A percentile compares a stretch with the other conserved stretches of the same genome.
Conservation (phyloP, 306 rosid genomes). For the Vigna mungo region DNA sequence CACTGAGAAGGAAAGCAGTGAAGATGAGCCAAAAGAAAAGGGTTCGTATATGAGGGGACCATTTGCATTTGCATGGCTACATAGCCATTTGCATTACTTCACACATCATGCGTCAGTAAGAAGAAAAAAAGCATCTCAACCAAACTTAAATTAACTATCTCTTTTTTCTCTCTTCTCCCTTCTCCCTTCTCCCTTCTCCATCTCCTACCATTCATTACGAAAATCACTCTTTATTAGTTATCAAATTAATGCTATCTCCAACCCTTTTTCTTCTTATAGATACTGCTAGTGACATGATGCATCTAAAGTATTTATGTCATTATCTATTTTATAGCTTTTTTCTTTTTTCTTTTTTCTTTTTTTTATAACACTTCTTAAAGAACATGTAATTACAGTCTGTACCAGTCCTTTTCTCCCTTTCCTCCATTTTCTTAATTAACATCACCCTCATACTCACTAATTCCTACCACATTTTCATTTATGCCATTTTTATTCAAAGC, state of each 20-base stretch:
- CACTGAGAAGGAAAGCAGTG: conserved; percentile 37
- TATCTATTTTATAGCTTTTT: conserved; percentile 44
- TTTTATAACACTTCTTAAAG: conserved; percentile 1
- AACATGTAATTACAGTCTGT: conserved; percentile 18
- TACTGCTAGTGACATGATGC: conserved; percentile 48
- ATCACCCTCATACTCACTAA: background rate
- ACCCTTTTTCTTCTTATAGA: conserved; percentile 46
- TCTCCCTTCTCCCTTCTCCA: conserved; percentile 43
- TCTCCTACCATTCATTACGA: conserved; percentile 55
- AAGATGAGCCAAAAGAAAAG: conserved; percentile 45
- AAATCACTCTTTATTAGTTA: conserved; percentile 56
- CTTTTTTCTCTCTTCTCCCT: conserved; percentile 39
- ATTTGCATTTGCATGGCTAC: conserved; percentile 77
- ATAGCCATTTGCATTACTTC: conserved; percentile 48
- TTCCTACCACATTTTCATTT: background rate
- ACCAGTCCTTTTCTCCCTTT: conserved; percentile 44
- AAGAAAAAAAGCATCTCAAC: conserved; percentile 53
- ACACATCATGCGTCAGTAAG: conserved; percentile 49
- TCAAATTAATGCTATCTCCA: conserved; percentile 47
- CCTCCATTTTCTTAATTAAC: background rate
- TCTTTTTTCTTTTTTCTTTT: background rate
- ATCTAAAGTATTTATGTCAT: conserved; percentile 57
- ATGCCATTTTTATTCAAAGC: background rate
- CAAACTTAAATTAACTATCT: conserved; percentile 35
- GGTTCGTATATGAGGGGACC: conserved; percentile 69